Percentiles rank a stretch among this genome's conserved stretches.
These are phyloP conservation scores for Colletotrichum limetticola DNA, from an alignment of 2,329 filamentous ascomycete genomes.

Conservation along the genomic window DNA sequence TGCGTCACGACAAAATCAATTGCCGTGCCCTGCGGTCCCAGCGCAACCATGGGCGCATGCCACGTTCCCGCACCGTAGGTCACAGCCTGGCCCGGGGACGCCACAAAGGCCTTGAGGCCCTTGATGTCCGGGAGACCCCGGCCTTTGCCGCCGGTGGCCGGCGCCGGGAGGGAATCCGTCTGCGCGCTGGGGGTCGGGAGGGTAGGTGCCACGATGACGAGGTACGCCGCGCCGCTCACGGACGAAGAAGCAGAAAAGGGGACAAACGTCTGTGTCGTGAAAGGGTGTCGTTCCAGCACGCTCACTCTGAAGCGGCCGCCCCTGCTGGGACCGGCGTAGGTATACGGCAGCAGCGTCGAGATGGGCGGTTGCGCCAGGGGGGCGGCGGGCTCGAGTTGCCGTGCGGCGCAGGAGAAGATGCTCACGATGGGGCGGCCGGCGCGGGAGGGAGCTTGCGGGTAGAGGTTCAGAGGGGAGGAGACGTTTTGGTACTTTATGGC, in stretches of 20 bases:
- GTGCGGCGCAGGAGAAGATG: slow-evolving; percentile 87
- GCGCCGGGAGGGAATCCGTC: slow-evolving; percentile 54
- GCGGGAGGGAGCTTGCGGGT: slow-evolving; percentile 71
- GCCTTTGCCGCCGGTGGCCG: slow-evolving; percentile 44
- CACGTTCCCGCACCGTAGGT: slow-evolving; percentile 94
- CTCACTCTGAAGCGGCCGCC: slow-evolving; percentile 67
- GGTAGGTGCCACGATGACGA: slow-evolving; percentile 90
- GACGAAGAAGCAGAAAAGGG: slow-evolving; percentile 68
- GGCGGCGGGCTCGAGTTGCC: slow-evolving; percentile 52
- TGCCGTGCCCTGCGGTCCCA: slow-evolving; percentile 68
- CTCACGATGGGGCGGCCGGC: slow-evolving; percentile 76
- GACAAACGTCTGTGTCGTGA: slow-evolving; percentile 92
- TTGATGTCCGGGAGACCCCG: slow-evolving; percentile 77
- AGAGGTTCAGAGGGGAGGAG: slow-evolving; percentile 78
- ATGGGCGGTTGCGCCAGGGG: slow-evolving; percentile 20
- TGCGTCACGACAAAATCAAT: slow-evolving; percentile 92
- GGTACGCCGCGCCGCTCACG: slow-evolving; percentile 63
- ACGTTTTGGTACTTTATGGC: slow-evolving; percentile 89
- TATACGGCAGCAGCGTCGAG: slow-evolving; percentile 34
- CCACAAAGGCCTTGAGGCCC: slow-evolving; percentile 81
- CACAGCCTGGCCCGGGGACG: slow-evolving; percentile 81
- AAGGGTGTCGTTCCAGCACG: slow-evolving; percentile 91
- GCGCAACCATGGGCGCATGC: slow-evolving; percentile 94
- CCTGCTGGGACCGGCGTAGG: slow-evolving; percentile 18
- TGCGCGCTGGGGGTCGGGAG: slow-evolving; percentile 52